These are phyloP conservation scores for Solanum tacnaense DNA, from an alignment of 257 asterid genomes.

Conservation along the genomic window DNA sequence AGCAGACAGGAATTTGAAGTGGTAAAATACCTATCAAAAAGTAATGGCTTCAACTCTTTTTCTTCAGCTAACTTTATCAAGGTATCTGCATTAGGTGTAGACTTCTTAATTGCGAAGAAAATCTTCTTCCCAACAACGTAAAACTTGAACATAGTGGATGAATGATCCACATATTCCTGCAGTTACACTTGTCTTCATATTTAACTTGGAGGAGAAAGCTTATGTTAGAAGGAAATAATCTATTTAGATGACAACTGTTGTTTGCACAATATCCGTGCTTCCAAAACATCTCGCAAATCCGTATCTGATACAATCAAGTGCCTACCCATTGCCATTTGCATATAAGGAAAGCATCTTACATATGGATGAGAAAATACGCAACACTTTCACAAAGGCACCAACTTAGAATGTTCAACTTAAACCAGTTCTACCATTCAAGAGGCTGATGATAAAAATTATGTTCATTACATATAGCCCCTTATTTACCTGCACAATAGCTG, in stretches of 20 bases:
- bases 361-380: neutral
- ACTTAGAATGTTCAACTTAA: neutral
- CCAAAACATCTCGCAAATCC: neutral
- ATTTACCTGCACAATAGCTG: slow-evolving; percentile 81
- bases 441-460: neutral
- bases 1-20: neutral
- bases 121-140: slow-evolving; percentile 76
- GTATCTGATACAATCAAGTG: neutral
- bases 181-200: slow-evolving; percentile 7
- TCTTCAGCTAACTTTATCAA: slow-evolving; percentile 46
- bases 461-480: slow-evolving; percentile 1
- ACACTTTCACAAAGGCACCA: neutral
- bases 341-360: neutral
- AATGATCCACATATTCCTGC: slow-evolving; percentile 97
- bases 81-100: slow-evolving; percentile 73
- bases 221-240: slow-evolving; percentile 8
- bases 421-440: neutral
- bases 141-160: slow-evolving; percentile 76
- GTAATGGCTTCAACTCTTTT: slow-evolving; percentile 52
- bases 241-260: neutral
- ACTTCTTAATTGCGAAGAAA: slow-evolving; percentile 72
- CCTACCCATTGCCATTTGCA: neutral
- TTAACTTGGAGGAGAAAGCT: slow-evolving; percentile 7
- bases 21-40: slow-evolving; percentile 69
- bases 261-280: neutral